Percentiles rank a stretch among this genome's conserved stretches.
phyloP scores from a whole-genome alignment of 2,329 filamentous ascomycete genomes.

The Mycosphaerelloides madeirae region DNA sequence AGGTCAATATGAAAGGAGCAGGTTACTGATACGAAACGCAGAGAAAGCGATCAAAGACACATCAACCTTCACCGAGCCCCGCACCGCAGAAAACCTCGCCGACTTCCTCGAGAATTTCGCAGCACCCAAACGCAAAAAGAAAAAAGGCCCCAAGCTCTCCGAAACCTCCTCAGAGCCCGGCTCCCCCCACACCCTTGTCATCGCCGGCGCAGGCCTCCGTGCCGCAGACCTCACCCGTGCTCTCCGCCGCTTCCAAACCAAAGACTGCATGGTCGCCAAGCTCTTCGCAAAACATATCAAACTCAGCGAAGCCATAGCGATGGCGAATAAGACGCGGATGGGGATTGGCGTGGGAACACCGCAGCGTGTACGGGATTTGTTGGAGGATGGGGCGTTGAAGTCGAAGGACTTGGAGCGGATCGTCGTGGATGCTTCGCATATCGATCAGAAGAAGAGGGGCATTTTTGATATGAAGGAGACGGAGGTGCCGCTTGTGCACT shows the following conservation, averaged over 20 bases:
- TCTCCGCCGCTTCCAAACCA: slow-evolving; percentile 72
- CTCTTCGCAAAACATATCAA: slow-evolving; percentile 99
- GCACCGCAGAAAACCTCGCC: slow-evolving; percentile 69
- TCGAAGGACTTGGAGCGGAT: slow-evolving; percentile 69
- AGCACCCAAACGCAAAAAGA: slow-evolving; percentile 26
- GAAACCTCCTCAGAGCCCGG: slow-evolving; percentile 62
- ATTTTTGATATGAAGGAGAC: slow-evolving; percentile 95
- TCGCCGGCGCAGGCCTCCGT: slow-evolving; percentile 78
- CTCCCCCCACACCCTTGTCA: slow-evolving; percentile 71
- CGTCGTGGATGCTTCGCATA: slow-evolving; percentile 84
- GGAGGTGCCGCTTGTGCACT: slow-evolving; percentile 70
- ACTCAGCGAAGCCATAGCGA: slow-evolving; percentile 75
- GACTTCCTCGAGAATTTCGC: slow-evolving; percentile 68
- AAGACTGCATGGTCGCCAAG: slow-evolving; percentile 76
- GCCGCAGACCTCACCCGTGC: slow-evolving; percentile 78
- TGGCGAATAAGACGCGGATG: slow-evolving; percentile 63
- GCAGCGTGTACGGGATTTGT: slow-evolving; percentile 71
- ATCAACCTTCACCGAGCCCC: slow-evolving; percentile 63
- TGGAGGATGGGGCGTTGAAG: slow-evolving; percentile 73
- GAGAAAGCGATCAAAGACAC: slow-evolving; percentile 75
- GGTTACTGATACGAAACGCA: slow-evolving; percentile 33
- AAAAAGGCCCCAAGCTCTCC: slow-evolving; percentile 48
- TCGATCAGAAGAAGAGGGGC: slow-evolving; percentile 90
- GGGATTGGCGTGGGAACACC: slow-evolving; percentile 91
- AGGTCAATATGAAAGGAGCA: slow-evolving; percentile 9